A percentile compares a stretch with the other conserved stretches of the same genome.
These are phyloP conservation scores for Lipomyces chichibuensis DNA, from an alignment of 805 yeast species.

Conservation along the genomic window DNA sequence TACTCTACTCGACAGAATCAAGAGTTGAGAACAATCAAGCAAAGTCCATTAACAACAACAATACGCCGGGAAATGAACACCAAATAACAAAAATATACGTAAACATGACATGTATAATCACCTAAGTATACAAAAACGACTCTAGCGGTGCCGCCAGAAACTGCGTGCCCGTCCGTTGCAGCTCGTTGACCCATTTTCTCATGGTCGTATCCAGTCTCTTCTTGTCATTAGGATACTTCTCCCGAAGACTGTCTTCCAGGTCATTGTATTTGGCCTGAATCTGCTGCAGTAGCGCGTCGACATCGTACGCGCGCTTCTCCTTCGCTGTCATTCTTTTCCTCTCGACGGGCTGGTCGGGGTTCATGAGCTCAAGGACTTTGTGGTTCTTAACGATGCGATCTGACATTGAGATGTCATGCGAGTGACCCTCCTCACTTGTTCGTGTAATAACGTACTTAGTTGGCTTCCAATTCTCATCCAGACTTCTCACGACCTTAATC, in stretches of 20 bases:
- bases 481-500: conserved; percentile 19
- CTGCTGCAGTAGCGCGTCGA: conserved; percentile 15
- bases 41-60: neutral
- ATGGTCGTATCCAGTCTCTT: conserved; percentile 22
- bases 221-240: conserved; percentile 15
- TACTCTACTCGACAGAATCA: neutral
- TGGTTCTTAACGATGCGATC: conserved; percentile 27
- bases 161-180: conserved; percentile 9
- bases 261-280: conserved; percentile 13
- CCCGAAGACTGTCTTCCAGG: conserved; percentile 11
- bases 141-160: conserved; percentile 14
- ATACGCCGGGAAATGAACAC: neutral
- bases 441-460: conserved; percentile 17
- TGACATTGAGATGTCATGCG: conserved; percentile 26
- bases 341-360: conserved; percentile 20
- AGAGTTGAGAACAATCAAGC: neutral
- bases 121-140: conserved; percentile 11
- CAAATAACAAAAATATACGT: neutral
- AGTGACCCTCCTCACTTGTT: conserved; percentile 17
- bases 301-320: conserved; percentile 21
- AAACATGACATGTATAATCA: neutral
- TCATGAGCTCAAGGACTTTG: conserved; percentile 18
- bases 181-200: conserved; percentile 25
- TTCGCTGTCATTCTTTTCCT: conserved; percentile 19
- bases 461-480: conserved; percentile 25